Conservation (phyloP, 768 basidiomycete species). For the Bullera alba region DNA sequence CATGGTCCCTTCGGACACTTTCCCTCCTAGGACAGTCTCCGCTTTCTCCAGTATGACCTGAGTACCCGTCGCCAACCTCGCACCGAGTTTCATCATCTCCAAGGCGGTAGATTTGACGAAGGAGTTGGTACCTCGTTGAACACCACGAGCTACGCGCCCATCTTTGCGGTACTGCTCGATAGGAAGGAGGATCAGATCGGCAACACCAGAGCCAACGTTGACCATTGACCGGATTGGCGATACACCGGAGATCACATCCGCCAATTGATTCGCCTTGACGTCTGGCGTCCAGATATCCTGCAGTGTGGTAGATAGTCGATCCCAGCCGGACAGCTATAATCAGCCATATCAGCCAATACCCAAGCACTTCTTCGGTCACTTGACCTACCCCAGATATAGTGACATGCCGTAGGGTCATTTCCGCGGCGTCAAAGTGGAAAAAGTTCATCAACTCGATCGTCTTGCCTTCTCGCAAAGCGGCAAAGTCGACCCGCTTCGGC, state of each 20-base stretch:
- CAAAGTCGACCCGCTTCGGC: slow-evolving; percentile 90
- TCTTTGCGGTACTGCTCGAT: slow-evolving; percentile 98
- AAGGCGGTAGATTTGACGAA: slow-evolving; percentile 92
- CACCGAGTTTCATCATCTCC: slow-evolving; percentile 91
- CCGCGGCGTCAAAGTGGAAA: slow-evolving; percentile 98
- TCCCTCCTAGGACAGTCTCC: slow-evolving; percentile 75
- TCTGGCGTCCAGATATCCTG: slow-evolving; percentile 99
- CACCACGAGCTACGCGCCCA: slow-evolving; percentile 78
- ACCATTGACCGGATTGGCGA: slow-evolving; percentile 93
- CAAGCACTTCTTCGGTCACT: neutral
- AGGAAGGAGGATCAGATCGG: slow-evolving; percentile 88
- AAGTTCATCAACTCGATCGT: slow-evolving; percentile 99
- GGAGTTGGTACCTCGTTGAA: slow-evolving; percentile 87
- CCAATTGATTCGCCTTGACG: slow-evolving; percentile 95
- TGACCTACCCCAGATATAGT: slow-evolving; percentile 76
- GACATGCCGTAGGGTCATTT: slow-evolving; percentile 93
- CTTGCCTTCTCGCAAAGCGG: slow-evolving; percentile 77
- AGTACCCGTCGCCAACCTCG: slow-evolving; percentile 88
- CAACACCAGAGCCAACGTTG: slow-evolving; percentile 94
- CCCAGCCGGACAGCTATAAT: slow-evolving; percentile 80
- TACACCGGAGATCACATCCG: slow-evolving; percentile 93
- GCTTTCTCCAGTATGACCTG: slow-evolving; percentile 96
- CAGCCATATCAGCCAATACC: neutral
- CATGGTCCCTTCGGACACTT: slow-evolving; percentile 60
- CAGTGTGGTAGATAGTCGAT: slow-evolving; percentile 77